Evolutionary conservation across 1,284 basidiomycete species (phyloP).

Genomic region (Mycena sp.): DNA sequence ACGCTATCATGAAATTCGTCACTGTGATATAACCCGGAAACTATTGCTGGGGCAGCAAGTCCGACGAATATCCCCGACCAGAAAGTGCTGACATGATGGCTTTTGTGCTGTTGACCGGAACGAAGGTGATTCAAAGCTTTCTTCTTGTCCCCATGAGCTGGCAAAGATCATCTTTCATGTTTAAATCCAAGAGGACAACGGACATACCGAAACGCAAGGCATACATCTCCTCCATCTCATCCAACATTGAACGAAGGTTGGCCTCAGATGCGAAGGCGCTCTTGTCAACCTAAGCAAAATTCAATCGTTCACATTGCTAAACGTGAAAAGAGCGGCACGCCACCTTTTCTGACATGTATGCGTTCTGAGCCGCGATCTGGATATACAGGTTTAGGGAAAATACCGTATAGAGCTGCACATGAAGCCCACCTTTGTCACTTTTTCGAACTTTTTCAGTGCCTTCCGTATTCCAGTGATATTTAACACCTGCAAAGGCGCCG

Average conservation of each 20-base stretch:
- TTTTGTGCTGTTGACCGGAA: slow-evolving; percentile 60
- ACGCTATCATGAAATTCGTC: slow-evolving; percentile 3
- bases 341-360: slow-evolving; percentile 81
- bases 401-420: not conserved
- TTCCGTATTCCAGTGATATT: slow-evolving; percentile 94
- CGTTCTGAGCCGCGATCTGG: slow-evolving; percentile 68
- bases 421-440: slow-evolving; percentile 74
- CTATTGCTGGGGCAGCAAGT: slow-evolving; percentile 78
- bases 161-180: slow-evolving; percentile 26
- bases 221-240: slow-evolving; percentile 79
- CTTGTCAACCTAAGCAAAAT: slow-evolving; percentile 62
- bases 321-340: slow-evolving; percentile 40
- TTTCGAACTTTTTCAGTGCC: slow-evolving; percentile 94
- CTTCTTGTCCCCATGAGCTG: slow-evolving; percentile 88
- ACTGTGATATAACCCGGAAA: slow-evolving; percentile 79
- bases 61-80: slow-evolving; percentile 84
- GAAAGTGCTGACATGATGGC: slow-evolving; percentile 83
- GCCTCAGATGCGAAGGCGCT: slow-evolving; percentile 71
- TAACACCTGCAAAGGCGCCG: slow-evolving; percentile 65
- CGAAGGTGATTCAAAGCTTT: slow-evolving; percentile 79
- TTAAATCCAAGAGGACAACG: not conserved
- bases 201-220: slow-evolving; percentile 76
- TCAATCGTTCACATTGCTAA: not conserved
- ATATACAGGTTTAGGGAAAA: not conserved
- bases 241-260: slow-evolving; percentile 72